A percentile compares a stretch with the other conserved stretches of the same genome.
Evolutionary conservation across 441 rosid species (phyloP).

Genomic region (Macaranga tanarius): DNA sequence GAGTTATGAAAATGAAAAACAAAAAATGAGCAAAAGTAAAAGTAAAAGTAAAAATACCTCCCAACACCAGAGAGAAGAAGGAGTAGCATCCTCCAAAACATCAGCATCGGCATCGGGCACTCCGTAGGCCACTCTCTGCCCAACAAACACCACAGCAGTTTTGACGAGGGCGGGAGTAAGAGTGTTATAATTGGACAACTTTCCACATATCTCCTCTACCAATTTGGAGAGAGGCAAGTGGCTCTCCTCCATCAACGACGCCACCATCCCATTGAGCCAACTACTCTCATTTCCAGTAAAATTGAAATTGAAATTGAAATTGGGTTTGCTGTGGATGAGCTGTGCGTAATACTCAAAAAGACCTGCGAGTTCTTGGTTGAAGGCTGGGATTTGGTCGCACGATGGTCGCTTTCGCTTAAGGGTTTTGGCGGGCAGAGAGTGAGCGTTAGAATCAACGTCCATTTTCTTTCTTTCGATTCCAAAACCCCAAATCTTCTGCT

Average conservation of each 20-base stretch:
- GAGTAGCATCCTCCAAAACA: slow-evolving; percentile 66
- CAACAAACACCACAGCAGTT: slow-evolving; percentile 55
- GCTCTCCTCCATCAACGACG: slow-evolving; percentile 71
- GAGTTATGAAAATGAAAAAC: neutral
- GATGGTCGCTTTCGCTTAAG: slow-evolving; percentile 61
- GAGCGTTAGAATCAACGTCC: no score
- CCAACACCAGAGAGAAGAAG: slow-evolving; percentile 88
- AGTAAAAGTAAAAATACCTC: no score
- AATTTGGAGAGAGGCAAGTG: slow-evolving; percentile 54
- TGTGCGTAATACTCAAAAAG: slow-evolving; percentile 56
- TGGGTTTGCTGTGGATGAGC: slow-evolving; percentile 30
- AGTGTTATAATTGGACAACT: slow-evolving; percentile 26
- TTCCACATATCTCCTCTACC: slow-evolving; percentile 47
- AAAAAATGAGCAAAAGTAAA: no score
- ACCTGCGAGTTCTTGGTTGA: slow-evolving; percentile 43
- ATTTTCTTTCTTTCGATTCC: no score
- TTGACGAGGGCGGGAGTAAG: slow-evolving; percentile 51
- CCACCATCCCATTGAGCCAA: slow-evolving; percentile 49
- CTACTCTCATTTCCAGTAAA: slow-evolving; percentile 26
- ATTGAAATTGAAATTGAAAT: slow-evolving; percentile 25
- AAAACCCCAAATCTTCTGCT: slow-evolving; percentile 12
- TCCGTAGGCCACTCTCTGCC: slow-evolving; percentile 77
- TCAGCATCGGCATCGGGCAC: slow-evolving; percentile 66
- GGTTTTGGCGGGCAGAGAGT: slow-evolving; percentile 34
- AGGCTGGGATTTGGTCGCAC: slow-evolving; percentile 40